These are phyloP conservation scores for Musa balbisiana DNA, from an alignment of 202 grass and related monocot genomes.

Conservation along the genomic window DNA sequence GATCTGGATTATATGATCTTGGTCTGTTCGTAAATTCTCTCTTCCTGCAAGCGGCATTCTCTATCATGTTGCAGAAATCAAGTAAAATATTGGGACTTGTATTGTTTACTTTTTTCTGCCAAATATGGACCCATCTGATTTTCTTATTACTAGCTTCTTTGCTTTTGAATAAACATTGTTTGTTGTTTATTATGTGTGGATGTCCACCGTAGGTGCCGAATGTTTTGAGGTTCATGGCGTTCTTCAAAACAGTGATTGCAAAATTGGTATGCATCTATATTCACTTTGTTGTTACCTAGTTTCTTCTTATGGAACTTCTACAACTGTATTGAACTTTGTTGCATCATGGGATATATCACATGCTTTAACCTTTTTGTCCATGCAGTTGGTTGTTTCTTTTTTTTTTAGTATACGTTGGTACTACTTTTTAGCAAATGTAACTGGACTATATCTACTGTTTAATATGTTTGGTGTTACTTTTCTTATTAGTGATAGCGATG, in stretches of 20 bases:
- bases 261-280: conserved; percentile 9
- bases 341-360: background rate
- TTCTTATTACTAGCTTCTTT: too few relatives aligned
- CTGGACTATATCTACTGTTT: background rate
- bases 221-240: conserved; percentile 1
- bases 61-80: too few relatives aligned
- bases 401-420: background rate
- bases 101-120: too few relatives aligned
- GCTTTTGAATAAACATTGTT: too few relatives aligned
- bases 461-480: background rate
- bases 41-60: too few relatives aligned
- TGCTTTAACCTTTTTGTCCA: background rate
- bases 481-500: background rate
- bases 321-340: background rate
- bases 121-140: too few relatives aligned
- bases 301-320: background rate
- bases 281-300: background rate
- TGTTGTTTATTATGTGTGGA: background rate
- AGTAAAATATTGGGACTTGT: too few relatives aligned
- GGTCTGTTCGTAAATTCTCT: too few relatives aligned
- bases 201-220: conserved; percentile 5
- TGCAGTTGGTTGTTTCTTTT: background rate
- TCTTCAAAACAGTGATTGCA: conserved; percentile 13
- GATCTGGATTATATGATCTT: too few relatives aligned
- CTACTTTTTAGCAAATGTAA: background rate